phyloP scores from a whole-genome alignment of 176 grass and related monocot species.

The Leersia perrieri region DNA sequence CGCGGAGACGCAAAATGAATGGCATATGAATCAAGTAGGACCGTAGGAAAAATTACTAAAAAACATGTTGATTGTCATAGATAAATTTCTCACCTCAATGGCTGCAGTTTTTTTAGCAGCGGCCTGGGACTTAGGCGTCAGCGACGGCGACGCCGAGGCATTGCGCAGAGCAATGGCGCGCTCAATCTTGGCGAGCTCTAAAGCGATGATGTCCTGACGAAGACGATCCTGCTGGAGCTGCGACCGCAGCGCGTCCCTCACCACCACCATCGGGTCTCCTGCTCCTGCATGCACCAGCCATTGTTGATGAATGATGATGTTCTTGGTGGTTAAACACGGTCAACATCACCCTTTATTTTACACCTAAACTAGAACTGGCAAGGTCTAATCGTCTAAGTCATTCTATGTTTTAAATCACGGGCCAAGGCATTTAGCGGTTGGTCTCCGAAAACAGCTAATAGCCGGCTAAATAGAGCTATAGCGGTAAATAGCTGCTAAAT shows the following conservation, averaged over 20 bases:
- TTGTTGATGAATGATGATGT: not conserved
- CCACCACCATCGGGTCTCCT: constrained; percentile 24
- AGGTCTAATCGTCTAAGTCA: not conserved
- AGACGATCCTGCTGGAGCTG: constrained; percentile 37
- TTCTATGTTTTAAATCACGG: no score
- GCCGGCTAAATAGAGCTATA: not conserved
- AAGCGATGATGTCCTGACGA: constrained; percentile 36
- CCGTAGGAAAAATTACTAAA: no score
- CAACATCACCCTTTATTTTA: not conserved
- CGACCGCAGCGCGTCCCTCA: constrained; percentile 38
- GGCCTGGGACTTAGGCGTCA: not conserved
- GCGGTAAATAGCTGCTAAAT: not conserved
- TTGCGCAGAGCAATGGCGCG: constrained; percentile 13
- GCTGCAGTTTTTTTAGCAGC: not conserved
- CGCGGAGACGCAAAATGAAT: not conserved
- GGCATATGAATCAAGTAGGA: no score
- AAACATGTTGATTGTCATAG: not conserved
- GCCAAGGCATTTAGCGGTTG: no score
- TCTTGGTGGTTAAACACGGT: not conserved
- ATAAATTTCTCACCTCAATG: constrained; percentile 20
- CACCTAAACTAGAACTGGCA: not conserved
- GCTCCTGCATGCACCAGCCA: not conserved
- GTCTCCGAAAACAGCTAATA: no score
- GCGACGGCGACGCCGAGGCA: not conserved
- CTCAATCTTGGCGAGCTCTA: constrained; percentile 44